Percentiles rank a stretch among this genome's conserved stretches.
Conservation (phyloP, 2,329 filamentous ascomycete species). For the Paraphaeosphaeria sporulosa region DNA sequence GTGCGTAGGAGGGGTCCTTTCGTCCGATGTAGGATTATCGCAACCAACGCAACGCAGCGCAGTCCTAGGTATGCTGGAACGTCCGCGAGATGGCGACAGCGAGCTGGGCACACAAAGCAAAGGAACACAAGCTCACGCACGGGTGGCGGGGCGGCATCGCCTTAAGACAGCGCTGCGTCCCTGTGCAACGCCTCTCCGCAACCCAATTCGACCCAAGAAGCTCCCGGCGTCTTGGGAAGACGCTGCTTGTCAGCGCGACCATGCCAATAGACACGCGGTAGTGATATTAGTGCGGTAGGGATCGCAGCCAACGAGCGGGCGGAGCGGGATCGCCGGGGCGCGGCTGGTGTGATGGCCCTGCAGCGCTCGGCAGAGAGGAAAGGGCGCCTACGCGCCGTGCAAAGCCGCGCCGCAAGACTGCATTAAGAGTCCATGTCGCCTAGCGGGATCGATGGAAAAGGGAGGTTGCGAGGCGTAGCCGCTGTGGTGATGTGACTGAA, state of each 20-base stretch:
- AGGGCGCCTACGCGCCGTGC: slow-evolving; percentile 14
- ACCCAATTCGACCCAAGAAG: slow-evolving; percentile 18
- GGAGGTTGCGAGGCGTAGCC: neutral
- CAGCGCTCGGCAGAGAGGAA: slow-evolving; percentile 19
- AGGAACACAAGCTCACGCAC: slow-evolving; percentile 28
- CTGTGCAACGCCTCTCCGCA: slow-evolving; percentile 10
- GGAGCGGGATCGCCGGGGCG: slow-evolving; percentile 31
- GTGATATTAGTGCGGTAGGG: slow-evolving; percentile 42
- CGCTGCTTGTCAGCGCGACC: slow-evolving; percentile 38
- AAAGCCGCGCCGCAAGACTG: slow-evolving; percentile 1
- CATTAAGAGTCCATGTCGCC: neutral
- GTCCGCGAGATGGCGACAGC: neutral
- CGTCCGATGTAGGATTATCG: neutral
- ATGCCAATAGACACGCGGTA: slow-evolving; percentile 34
- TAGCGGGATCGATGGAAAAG: neutral
- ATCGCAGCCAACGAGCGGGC: slow-evolving; percentile 38
- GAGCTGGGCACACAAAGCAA: slow-evolving; percentile 14
- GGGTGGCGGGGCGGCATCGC: slow-evolving; percentile 38
- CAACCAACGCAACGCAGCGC: neutral
- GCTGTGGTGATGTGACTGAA: slow-evolving; percentile 15
- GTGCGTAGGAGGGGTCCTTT: neutral
- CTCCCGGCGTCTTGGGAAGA: slow-evolving; percentile 17
- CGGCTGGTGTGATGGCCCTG: slow-evolving; percentile 31
- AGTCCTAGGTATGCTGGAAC: neutral
- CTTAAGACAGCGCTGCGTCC: slow-evolving; percentile 35